A percentile compares a stretch with the other conserved stretches of the same genome.
Evolutionary conservation across 1,284 basidiomycete species (phyloP).

Genomic region (Malassezia arunalokei): DNA sequence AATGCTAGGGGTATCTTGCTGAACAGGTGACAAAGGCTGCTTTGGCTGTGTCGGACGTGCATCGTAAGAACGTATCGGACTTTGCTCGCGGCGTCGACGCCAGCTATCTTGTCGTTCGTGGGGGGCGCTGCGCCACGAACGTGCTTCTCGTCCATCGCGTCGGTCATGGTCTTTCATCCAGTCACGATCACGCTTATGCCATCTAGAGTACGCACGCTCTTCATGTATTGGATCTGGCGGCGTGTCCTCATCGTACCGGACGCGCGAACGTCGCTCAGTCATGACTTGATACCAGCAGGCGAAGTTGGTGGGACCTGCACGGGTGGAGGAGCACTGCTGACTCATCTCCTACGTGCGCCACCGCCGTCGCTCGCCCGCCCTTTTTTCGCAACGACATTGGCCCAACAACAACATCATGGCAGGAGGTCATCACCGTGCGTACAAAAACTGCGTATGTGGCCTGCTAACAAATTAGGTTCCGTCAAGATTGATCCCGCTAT

Average conservation of each 20-base stretch:
- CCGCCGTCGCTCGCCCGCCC: not conserved
- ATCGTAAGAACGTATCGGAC: not conserved
- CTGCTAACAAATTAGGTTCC: conserved; percentile 21
- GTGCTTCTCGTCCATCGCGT: not conserved
- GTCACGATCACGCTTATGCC: not conserved
- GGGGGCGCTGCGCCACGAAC: not conserved
- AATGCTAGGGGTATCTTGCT: not conserved
- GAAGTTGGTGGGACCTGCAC: not conserved
- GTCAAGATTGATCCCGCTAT: conserved; percentile 40
- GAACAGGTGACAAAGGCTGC: not conserved
- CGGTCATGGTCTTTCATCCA: not conserved
- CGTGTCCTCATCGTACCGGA: conserved; percentile 3
- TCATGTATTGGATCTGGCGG: not conserved
- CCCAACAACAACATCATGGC: conserved; percentile 23
- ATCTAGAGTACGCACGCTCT: not conserved
- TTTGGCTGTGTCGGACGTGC: not conserved
- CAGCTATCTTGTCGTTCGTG: not conserved
- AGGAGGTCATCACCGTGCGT: conserved; percentile 34
- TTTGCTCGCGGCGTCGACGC: not conserved
- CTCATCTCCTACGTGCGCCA: not conserved
- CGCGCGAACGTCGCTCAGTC: not conserved
- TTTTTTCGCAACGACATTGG: not conserved
- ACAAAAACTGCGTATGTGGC: not conserved
- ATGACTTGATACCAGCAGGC: not conserved
- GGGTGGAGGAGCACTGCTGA: no score